Evolutionary conservation across 306 rosid genomes (phyloP).

Genomic region (barrel medic (Medicago truncatula)): MtrunA17r5.0-ANR NC_053042.1:2329001-2329500

Average conservation of each 20-base stretch:
- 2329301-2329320: constrained; percentile 97
- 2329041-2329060: too few relatives aligned
- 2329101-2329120: too few relatives aligned
- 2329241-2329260: constrained; percentile 92
- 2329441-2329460: constrained; percentile 78
- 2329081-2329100: too few relatives aligned
- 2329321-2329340: constrained; percentile 84
- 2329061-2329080: too few relatives aligned
- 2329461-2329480: constrained; percentile 88
- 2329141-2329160: not conserved
- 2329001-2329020: too few relatives aligned
- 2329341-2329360: constrained; percentile 85
- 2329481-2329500: constrained; percentile 88
- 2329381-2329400: constrained; percentile 97
- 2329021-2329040: too few relatives aligned
- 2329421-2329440: constrained; percentile 73
- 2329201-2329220: constrained; percentile 92
- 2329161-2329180: not conserved
- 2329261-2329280: constrained; percentile 93
- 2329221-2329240: constrained; percentile 73
- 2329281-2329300: constrained; percentile 96
- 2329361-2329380: constrained; percentile 79
- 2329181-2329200: constrained; percentile 84
- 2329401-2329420: constrained; percentile 85
- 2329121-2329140: not conserved